Evolutionary conservation across 352 stramenopile genomes (phyloP).

Genomic region (Phytophthora pisi): DNA sequence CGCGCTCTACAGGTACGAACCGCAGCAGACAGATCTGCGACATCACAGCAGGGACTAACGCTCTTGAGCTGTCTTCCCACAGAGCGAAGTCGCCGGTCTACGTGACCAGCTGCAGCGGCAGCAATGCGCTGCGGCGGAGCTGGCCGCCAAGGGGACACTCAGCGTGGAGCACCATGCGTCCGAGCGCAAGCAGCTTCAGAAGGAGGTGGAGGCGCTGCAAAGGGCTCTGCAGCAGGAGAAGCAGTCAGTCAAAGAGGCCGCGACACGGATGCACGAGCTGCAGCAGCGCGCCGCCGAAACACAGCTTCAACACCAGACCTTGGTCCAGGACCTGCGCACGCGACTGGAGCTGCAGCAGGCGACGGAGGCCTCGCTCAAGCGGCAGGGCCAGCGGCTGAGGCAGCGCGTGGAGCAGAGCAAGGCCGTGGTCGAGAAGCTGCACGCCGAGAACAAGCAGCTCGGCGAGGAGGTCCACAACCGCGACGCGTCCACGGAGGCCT

Average conservation of each 20-base stretch:
- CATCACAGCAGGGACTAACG: neutral
- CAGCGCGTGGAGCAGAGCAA: conserved; percentile 30
- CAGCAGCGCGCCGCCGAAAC: conserved; percentile 2
- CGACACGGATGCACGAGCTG: conserved; percentile 12
- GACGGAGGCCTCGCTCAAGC: conserved; percentile 10
- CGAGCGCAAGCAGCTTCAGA: conserved; percentile 38
- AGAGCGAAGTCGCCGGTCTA: conserved; percentile 27
- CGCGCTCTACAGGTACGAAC: conserved; percentile 33
- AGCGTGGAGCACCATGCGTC: conserved; percentile 30
- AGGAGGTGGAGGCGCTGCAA: conserved; percentile 26
- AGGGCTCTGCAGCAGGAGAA: conserved; percentile 22
- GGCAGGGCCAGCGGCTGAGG: conserved; percentile 23
- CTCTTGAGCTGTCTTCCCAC: neutral
- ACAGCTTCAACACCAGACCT: conserved; percentile 26
- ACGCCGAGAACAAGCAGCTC: conserved; percentile 37
- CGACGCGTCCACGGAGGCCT: conserved; percentile 31
- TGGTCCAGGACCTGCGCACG: conserved; percentile 23
- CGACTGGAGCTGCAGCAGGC: conserved; percentile 26
- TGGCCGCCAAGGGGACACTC: conserved; percentile 30
- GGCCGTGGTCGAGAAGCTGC: conserved; percentile 20
- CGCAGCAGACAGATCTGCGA: neutral
- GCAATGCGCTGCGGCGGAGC: conserved; percentile 30
- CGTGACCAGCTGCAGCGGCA: conserved; percentile 27
- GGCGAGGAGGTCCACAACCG: conserved; percentile 31
- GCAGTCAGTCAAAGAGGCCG: conserved; percentile 7